Conservation (phyloP, 2,329 filamentous ascomycete genomes). For the Scedosporium boydii region DNA sequence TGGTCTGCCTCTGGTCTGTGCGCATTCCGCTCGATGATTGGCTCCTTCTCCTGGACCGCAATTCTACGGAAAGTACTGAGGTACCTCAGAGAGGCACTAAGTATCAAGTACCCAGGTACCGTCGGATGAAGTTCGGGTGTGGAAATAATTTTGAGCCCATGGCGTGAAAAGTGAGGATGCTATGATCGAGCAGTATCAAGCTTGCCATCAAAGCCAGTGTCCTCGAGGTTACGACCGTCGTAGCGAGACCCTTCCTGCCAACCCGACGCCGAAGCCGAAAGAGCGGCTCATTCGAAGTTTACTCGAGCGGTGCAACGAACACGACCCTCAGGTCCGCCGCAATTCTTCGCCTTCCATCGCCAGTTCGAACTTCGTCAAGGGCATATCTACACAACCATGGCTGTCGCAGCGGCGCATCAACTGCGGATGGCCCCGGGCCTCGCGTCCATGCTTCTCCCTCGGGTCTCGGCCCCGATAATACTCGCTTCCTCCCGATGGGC, state of each 20-base stretch:
- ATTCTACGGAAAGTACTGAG: conserved; percentile 1
- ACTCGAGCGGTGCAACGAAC: not conserved
- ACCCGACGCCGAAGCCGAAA: not conserved
- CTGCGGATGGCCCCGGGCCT: conserved; percentile 33
- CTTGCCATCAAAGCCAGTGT: not conserved
- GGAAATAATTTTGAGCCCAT: conserved; percentile 7
- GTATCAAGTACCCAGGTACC: conserved; percentile 3
- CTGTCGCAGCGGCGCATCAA: conserved; percentile 5
- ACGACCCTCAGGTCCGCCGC: not conserved
- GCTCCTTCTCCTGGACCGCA: conserved; percentile 9
- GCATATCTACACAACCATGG: not conserved
- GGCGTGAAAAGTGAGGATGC: not conserved
- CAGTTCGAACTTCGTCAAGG: not conserved
- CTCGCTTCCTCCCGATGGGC: conserved; percentile 32
- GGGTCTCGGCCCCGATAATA: conserved; percentile 33
- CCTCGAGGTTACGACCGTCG: not conserved
- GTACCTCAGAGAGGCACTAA: conserved; percentile 3
- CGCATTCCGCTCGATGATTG: conserved; percentile 9
- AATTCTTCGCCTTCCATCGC: not conserved
- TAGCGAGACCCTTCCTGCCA: not conserved
- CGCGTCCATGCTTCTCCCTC: conserved; percentile 42
- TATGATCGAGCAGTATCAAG: not conserved
- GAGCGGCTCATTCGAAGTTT: not conserved
- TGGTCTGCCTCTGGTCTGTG: conserved; percentile 8
- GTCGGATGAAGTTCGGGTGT: conserved; percentile 6